These are phyloP conservation scores for Wickerhamiella alocasiicola DNA, from an alignment of 805 yeast genomes.

Conservation along the genomic window DNA sequence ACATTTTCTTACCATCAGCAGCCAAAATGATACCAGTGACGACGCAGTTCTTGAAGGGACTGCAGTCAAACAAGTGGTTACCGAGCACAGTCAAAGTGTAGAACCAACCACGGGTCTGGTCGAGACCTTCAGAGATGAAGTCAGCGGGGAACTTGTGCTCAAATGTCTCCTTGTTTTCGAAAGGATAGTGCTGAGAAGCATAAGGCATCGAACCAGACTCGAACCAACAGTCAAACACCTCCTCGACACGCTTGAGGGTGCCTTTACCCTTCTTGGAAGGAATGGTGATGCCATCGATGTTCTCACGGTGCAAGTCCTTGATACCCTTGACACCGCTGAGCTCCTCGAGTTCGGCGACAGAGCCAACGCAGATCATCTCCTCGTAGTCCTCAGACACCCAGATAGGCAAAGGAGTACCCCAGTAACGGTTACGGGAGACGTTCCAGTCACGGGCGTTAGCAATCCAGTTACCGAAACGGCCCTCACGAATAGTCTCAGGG, in stretches of 20 bases:
- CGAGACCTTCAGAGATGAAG: conserved; percentile 96
- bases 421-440: conserved; percentile 92
- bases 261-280: conserved; percentile 90
- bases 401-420: conserved; percentile 99
- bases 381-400: conserved; percentile 93
- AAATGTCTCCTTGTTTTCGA: conserved; percentile 68
- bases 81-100: conserved; percentile 93
- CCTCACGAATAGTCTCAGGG: conserved; percentile 78
- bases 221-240: conserved; percentile 99
- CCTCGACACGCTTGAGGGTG: conserved; percentile 76
- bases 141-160: conserved; percentile 81
- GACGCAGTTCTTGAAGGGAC: conserved; percentile 90
- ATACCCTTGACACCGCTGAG: conserved; percentile 72
- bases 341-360: conserved; percentile 72
- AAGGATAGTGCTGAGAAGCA: conserved; percentile 94
- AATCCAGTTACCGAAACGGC: conserved; percentile 96
- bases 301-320: conserved; percentile 88
- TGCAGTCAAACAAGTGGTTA: conserved; percentile 80
- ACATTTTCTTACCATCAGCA: conserved; percentile 98
- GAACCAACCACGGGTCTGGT: conserved; percentile 99
- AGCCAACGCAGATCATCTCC: conserved; percentile 89
- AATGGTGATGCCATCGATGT: conserved; percentile 80
- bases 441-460: conserved; percentile 99
- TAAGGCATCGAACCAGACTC: conserved; percentile 99
- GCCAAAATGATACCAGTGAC: conserved; percentile 96